Evolutionary conservation across 179 eudicot genomes (phyloP).

Genomic region (Vitellaria paradoxa): DNA sequence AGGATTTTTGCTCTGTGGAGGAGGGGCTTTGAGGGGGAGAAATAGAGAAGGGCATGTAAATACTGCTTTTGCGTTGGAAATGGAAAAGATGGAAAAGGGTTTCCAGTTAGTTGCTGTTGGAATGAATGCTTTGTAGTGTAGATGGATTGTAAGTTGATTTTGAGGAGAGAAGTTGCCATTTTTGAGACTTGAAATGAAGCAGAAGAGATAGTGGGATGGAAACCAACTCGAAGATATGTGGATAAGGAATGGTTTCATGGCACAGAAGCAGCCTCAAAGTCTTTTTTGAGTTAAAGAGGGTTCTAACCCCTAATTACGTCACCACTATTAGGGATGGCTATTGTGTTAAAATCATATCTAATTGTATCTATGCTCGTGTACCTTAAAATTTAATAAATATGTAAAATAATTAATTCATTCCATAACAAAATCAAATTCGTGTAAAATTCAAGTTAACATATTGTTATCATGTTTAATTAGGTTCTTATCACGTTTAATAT

Average conservation of each 20-base stretch:
- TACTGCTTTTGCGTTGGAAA: slow-evolving; percentile 1
- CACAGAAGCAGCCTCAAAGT: neutral
- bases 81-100: slow-evolving; percentile 17
- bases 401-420: too few relatives aligned
- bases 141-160: slow-evolving; percentile 36
- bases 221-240: neutral
- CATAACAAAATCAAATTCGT: too few relatives aligned
- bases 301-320: too few relatives aligned
- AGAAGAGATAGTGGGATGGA: neutral
- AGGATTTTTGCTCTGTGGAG: slow-evolving; percentile 11
- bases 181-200: neutral
- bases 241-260: slow-evolving; percentile 13
- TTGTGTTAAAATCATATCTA: too few relatives aligned
- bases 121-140: slow-evolving; percentile 7
- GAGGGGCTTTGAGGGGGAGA: slow-evolving; percentile 18
- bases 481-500: too few relatives aligned
- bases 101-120: slow-evolving; percentile 24
- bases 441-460: too few relatives aligned
- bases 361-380: too few relatives aligned
- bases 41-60: slow-evolving; percentile 17
- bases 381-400: too few relatives aligned
- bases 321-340: too few relatives aligned
- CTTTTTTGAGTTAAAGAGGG: too few relatives aligned
- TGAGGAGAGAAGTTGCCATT: slow-evolving; percentile 51
- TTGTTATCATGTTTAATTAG: too few relatives aligned